Evolutionary conservation across 768 basidiomycete genomes (phyloP).

Genomic region (Phallus indusiatus): DNA sequence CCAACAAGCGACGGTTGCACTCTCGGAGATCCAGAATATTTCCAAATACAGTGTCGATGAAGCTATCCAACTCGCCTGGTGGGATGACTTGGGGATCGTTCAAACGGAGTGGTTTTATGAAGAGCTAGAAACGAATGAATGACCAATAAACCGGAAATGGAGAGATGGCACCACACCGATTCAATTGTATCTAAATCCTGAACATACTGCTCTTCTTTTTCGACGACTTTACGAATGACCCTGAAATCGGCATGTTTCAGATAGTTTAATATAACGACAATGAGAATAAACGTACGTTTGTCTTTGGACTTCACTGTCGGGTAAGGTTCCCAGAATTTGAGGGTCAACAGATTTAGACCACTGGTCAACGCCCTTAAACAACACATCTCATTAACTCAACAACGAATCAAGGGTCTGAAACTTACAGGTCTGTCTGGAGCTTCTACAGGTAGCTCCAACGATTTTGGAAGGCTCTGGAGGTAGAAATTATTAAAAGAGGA

Average conservation of each 20-base stretch:
- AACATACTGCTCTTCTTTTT: slow-evolving; percentile 82
- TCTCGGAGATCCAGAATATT: slow-evolving; percentile 84
- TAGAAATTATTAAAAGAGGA: not conserved
- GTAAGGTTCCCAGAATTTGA: slow-evolving; percentile 42
- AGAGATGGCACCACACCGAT: slow-evolving; percentile 37
- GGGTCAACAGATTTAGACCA: slow-evolving; percentile 47
- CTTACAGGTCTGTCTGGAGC: slow-evolving; percentile 1
- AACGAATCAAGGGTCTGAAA: not conserved
- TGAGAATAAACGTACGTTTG: slow-evolving; percentile 45
- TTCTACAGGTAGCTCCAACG: not conserved
- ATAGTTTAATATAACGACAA: not conserved
- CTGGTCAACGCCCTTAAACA: slow-evolving; percentile 26
- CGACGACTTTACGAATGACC: slow-evolving; percentile 80
- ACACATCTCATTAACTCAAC: not conserved
- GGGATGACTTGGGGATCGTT: slow-evolving; percentile 40
- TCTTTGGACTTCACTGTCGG: slow-evolving; percentile 69
- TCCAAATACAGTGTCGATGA: slow-evolving; percentile 84
- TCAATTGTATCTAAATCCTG: slow-evolving; percentile 82
- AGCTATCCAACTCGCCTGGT: slow-evolving; percentile 55
- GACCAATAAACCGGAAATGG: not conserved
- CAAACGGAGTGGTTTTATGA: slow-evolving; percentile 38
- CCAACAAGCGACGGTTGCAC: slow-evolving; percentile 73
- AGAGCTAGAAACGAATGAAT: slow-evolving; percentile 16
- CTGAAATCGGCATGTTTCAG: not conserved
- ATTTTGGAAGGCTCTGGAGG: not conserved